Conservation (phyloP, 2,329 filamentous ascomycete species). For the Chaetomium strumarium region DNA sequence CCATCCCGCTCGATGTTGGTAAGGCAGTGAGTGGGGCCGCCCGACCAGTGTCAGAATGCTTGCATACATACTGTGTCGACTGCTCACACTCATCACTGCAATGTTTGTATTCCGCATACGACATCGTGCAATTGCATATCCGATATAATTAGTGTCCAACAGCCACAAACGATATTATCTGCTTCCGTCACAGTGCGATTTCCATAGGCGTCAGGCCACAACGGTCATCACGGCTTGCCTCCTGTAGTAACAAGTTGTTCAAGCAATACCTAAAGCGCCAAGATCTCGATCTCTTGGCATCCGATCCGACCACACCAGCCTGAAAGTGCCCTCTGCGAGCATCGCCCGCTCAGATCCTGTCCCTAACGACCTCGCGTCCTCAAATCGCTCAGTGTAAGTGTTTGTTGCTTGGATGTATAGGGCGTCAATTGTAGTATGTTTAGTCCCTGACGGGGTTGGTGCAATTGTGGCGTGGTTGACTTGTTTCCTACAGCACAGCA, state of each 20-base stretch:
- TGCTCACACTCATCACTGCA: not conserved
- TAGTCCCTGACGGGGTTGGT: too few relatives aligned
- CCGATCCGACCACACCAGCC: conserved; percentile 5
- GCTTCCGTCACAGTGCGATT: conserved; percentile 2
- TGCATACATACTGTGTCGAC: not conserved
- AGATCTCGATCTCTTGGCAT: conserved; percentile 2
- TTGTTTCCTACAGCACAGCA: too few relatives aligned
- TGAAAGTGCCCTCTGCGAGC: not conserved
- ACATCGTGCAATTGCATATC: not conserved
- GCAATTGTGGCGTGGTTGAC: too few relatives aligned
- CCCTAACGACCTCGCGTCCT: not conserved
- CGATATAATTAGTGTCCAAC: not conserved
- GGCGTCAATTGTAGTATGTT: too few relatives aligned
- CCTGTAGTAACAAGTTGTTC: too few relatives aligned
- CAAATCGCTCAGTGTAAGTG: not conserved
- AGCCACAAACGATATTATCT: not conserved
- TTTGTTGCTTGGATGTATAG: not conserved
- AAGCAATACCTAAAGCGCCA: not conserved
- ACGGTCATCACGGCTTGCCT: too few relatives aligned
- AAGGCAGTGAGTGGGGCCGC: too few relatives aligned
- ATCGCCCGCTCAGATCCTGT: conserved; percentile 1
- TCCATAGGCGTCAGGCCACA: too few relatives aligned
- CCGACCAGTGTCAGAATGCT: not conserved
- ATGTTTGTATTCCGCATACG: not conserved
- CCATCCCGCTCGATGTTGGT: not conserved